phyloP scores from a whole-genome alignment of 371 early-diverging fungal genomes.

The Mucor sp. region DNA sequence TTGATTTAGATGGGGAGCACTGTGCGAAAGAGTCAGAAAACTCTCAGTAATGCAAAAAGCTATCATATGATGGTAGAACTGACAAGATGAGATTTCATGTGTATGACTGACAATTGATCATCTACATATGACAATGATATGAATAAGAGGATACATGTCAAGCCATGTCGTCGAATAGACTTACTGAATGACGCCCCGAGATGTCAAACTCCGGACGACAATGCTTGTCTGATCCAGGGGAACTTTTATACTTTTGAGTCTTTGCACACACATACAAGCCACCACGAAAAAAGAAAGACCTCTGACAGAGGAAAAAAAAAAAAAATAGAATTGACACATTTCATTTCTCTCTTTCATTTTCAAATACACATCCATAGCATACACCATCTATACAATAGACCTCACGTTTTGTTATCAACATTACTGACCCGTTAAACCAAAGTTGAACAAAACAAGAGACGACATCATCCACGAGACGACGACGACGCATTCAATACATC shows the following conservation, averaged over 20 bases:
- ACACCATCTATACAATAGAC: neutral
- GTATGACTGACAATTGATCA: too few relatives aligned
- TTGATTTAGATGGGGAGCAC: too few relatives aligned
- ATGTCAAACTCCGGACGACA: constrained; percentile 28
- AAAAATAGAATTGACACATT: neutral
- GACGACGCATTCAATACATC: neutral
- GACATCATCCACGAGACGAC: neutral
- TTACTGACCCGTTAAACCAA: neutral
- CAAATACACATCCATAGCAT: neutral
- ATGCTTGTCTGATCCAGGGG: neutral
- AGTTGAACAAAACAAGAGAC: neutral
- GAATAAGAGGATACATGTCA: too few relatives aligned
- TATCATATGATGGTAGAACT: too few relatives aligned
- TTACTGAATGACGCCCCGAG: too few relatives aligned
- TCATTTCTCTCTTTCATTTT: neutral
- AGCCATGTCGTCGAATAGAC: too few relatives aligned
- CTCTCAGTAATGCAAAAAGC: too few relatives aligned
- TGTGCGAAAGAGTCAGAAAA: too few relatives aligned
- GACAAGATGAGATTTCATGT: too few relatives aligned
- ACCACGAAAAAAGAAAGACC: neutral
- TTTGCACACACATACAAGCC: neutral
- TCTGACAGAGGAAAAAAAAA: neutral
- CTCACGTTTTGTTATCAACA: neutral
- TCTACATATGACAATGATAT: too few relatives aligned
- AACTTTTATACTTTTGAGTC: neutral